Evolutionary conservation across 768 basidiomycete species (phyloP).

Genomic region (Lanmaoa rubissima): DNA sequence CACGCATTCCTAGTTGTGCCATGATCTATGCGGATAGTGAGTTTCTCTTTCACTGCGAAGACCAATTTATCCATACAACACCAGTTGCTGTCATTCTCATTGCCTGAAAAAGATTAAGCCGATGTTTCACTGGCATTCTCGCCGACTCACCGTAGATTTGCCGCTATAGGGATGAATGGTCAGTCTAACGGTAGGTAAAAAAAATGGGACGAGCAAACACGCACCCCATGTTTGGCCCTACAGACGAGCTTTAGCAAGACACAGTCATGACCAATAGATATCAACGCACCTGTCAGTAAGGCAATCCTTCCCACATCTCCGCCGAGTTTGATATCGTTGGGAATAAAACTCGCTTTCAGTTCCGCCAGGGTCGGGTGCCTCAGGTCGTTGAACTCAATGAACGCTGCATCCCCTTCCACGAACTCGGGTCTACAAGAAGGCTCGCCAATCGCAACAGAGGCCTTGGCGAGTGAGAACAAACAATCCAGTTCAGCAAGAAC

Average conservation of each 20-base stretch:
- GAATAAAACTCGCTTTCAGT: conserved; percentile 80
- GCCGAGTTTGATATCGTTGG: conserved; percentile 89
- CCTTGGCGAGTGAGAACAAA: conserved; percentile 85
- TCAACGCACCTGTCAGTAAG: conserved; percentile 72
- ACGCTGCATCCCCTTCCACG: conserved; percentile 74
- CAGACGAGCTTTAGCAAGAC: not conserved
- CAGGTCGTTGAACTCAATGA: conserved; percentile 84
- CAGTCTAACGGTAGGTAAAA: not conserved
- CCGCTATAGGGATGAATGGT: conserved; percentile 43
- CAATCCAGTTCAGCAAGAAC: conserved; percentile 96
- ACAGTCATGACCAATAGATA: not conserved
- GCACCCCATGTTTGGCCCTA: conserved; percentile 88
- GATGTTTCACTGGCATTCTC: not conserved
- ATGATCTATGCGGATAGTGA: conserved; percentile 54
- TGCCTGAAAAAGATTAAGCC: conserved; percentile 38
- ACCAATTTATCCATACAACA: conserved; percentile 50
- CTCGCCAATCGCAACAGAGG: conserved; percentile 86
- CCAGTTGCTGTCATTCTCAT: conserved; percentile 97
- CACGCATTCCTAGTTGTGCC: conserved; percentile 95
- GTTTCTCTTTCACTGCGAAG: not conserved
- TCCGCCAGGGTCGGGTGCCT: conserved; percentile 81
- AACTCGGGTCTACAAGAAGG: conserved; percentile 92
- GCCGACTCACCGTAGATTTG: conserved; percentile 62
- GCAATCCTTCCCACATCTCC: conserved; percentile 72
- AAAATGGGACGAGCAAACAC: conserved; percentile 23